These are phyloP conservation scores for Cytospora leucostoma DNA, from an alignment of 2,329 filamentous ascomycete species.

Conservation along the genomic window DNA sequence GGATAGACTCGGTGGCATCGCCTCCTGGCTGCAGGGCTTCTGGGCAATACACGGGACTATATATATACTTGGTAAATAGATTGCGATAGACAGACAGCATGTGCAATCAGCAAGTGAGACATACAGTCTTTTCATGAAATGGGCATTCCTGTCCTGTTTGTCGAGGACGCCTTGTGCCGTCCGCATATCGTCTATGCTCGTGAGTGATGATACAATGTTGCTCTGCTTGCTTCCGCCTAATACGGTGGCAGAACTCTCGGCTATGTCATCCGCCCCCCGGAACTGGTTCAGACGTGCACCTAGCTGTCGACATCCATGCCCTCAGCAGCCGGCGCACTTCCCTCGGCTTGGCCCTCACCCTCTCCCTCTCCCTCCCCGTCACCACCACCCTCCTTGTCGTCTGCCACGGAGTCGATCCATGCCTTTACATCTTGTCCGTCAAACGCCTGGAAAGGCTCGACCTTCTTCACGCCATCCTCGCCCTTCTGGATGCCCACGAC, in stretches of 20 bases:
- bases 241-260: background rate
- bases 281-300: constrained; percentile 3
- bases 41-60: background rate
- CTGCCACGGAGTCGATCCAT: constrained; percentile 75
- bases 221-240: background rate
- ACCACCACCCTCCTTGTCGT: constrained; percentile 53
- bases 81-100: constrained; percentile 22
- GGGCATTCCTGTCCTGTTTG: background rate
- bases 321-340: constrained; percentile 34
- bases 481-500: constrained; percentile 67
- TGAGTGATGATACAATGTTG: constrained; percentile 22
- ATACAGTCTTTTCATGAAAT: background rate
- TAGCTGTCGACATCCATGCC: constrained; percentile 49
- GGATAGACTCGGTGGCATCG: background rate
- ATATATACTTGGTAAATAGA: constrained; percentile 3
- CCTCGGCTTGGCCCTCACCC: constrained; percentile 38
- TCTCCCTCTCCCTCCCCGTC: constrained; percentile 45
- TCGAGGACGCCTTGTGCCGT: constrained; percentile 11
- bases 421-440: constrained; percentile 85
- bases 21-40: background rate
- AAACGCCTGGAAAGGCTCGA: constrained; percentile 86
- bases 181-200: constrained; percentile 24
- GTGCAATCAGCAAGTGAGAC: background rate
- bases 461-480: constrained; percentile 52
- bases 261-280: constrained; percentile 3